Conservation (phyloP, 2,329 filamentous ascomycete species). For the Colletotrichum australisinense region DNA sequence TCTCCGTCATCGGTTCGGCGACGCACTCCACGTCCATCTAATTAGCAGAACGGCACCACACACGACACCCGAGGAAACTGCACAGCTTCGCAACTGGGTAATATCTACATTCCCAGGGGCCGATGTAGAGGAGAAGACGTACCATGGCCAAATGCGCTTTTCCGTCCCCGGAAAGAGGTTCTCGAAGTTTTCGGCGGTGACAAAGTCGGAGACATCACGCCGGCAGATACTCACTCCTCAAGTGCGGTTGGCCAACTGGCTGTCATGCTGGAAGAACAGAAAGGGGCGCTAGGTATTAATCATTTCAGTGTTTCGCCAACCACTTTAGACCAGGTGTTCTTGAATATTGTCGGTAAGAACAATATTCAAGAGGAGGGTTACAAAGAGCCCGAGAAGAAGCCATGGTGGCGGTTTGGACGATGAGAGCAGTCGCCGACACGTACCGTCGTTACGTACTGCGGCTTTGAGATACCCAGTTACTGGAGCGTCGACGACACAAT, state of each 20-base stretch:
- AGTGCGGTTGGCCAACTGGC: conserved; percentile 77
- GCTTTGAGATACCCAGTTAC: not conserved
- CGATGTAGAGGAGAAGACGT: conserved; percentile 77
- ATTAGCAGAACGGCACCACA: conserved; percentile 81
- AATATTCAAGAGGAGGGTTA: conserved; percentile 81
- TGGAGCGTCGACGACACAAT: too few species aligned
- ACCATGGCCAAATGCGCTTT: conserved; percentile 90
- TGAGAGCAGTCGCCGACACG: not conserved
- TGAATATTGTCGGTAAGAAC: conserved; percentile 84
- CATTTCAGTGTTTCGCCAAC: conserved; percentile 91
- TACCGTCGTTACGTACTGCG: not conserved
- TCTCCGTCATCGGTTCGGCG: conserved; percentile 80
- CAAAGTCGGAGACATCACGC: conserved; percentile 37
- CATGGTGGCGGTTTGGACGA: conserved; percentile 28
- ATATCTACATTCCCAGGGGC: conserved; percentile 69
- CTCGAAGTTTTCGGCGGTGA: conserved; percentile 36
- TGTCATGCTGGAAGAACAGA: conserved; percentile 77
- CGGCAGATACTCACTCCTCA: conserved; percentile 45
- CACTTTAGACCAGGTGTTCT: conserved; percentile 90
- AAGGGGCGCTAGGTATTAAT: conserved; percentile 76
- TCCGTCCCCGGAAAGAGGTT: conserved; percentile 69
- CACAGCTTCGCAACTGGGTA: conserved; percentile 75
- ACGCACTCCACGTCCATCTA: conserved; percentile 84
- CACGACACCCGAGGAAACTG: conserved; percentile 77
- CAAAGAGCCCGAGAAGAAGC: conserved; percentile 46